Base-by-base conservation (phyloP, 2,329 filamentous ascomycete genomes). In the Ceratocystis smalleyi region DNA sequence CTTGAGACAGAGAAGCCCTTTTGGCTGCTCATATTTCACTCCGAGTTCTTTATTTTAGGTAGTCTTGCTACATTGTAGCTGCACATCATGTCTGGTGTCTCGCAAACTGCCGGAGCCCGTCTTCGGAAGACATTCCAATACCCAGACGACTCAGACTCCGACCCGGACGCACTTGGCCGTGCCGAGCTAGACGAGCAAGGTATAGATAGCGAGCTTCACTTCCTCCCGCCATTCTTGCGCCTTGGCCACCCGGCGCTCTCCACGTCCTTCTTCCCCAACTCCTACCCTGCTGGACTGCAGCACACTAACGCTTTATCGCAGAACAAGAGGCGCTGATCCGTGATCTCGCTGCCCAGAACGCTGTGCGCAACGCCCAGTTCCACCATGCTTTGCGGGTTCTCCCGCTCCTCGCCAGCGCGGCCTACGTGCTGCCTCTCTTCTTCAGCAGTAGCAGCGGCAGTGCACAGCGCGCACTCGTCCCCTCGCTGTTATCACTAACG, bases 41-140 rank as follows among this genome's bases (percentile, higher is more conserved):
- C 4, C 10, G 1, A 12, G 15, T 10, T 27, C 19, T 24, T 51
- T 22, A 24, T 19, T 22, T 49, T 8, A 40, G 3, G 10, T 40
- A 15, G 15, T 12, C 10, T 15, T 40, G 35, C 10, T 10, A 40
- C 3, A 40, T 40, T 10, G 35, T 40, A 40, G 35, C 15, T 40
- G 35, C 35, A 40, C 30, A 51, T 17, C 3, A 62, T 62, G 60
- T 43, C 43, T 12, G 43, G 19, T 6, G 43, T 62, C n/a, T 32
- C 35, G 2, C 27, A 12, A 32, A 43, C n/a, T 24, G 60, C 65
- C 6, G 61, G 65, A 49, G 77, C 87, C 62, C 84, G 88, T 68
- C 77, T 94, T 55, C 85, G 91, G 70, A 86, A 82, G 70, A 86
- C 88, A 7, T 94, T 95, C 75, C 82, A 81, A 67, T 94, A 92